Conservation (phyloP, 2,329 filamentous ascomycete genomes). For the Chalaropsis thielavioides region DNA sequence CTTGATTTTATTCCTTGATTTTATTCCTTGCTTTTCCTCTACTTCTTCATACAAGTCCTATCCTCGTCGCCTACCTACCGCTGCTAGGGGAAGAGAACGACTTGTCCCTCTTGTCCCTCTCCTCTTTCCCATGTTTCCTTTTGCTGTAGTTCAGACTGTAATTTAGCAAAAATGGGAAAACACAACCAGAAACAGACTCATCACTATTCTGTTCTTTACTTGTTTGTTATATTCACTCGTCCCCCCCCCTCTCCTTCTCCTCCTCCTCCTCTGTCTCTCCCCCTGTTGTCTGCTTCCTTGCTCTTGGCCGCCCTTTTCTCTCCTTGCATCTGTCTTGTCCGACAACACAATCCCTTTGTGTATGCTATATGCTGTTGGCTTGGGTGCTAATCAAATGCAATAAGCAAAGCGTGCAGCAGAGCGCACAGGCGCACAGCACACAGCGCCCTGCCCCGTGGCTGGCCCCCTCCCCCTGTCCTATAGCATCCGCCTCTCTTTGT, state of each 20-base stretch:
- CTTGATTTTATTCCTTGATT: background rate
- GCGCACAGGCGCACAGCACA: too few species aligned
- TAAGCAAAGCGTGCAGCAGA: background rate
- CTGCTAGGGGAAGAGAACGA: too few species aligned
- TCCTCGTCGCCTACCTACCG: background rate
- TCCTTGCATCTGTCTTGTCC: background rate
- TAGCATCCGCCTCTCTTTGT: background rate
- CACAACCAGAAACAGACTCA: background rate
- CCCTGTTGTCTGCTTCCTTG: background rate
- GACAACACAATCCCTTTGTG: background rate
- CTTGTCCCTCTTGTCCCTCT: background rate
- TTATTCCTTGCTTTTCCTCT: background rate
- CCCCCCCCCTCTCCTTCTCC: background rate
- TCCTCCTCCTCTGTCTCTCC: background rate
- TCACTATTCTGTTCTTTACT: background rate
- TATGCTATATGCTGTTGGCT: background rate
- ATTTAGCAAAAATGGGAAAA: too few species aligned
- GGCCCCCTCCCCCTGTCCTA: background rate
- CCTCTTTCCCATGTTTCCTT: background rate
- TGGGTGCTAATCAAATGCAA: background rate
- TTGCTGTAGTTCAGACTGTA: background rate
- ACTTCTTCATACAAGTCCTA: background rate
- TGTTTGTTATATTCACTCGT: background rate
- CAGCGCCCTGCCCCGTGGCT: too few species aligned
- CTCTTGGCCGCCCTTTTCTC: background rate